These are phyloP conservation scores for Cyberlindnera nakhonratchasimensis DNA, from an alignment of 805 yeast genomes.

Conservation along the genomic window DNA sequence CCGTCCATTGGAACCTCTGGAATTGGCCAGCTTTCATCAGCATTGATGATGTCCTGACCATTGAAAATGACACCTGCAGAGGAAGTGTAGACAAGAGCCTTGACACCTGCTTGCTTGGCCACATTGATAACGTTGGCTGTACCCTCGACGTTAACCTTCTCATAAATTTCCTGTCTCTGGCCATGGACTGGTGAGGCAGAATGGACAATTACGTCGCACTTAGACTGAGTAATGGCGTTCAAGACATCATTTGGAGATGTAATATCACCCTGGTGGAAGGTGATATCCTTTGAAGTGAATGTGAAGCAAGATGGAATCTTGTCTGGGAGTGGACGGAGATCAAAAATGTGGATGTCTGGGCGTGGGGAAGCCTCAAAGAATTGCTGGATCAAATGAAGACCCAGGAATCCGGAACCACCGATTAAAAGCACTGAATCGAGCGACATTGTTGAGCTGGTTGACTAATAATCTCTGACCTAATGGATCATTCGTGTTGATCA, in stretches of 20 bases:
- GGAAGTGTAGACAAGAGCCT: slow-evolving; percentile 87
- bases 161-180: slow-evolving; percentile 72
- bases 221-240: slow-evolving; percentile 52
- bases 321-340: slow-evolving; percentile 83
- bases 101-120: slow-evolving; percentile 46
- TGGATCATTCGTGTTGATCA: no score
- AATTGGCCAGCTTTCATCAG: slow-evolving; percentile 91
- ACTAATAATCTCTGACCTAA: no score
- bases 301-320: slow-evolving; percentile 67
- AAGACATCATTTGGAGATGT: slow-evolving; percentile 69
- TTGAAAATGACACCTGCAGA: slow-evolving; percentile 97
- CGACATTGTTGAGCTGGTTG: slow-evolving; percentile 9
- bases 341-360: slow-evolving; percentile 82
- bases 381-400: slow-evolving; percentile 85
- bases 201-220: slow-evolving; percentile 81
- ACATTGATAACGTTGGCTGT: slow-evolving; percentile 70
- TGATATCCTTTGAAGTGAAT: slow-evolving; percentile 57
- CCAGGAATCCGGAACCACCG: slow-evolving; percentile 97
- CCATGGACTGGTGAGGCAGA: slow-evolving; percentile 98
- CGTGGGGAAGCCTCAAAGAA: slow-evolving; percentile 62
- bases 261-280: slow-evolving; percentile 76
- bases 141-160: slow-evolving; percentile 88
- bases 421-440: slow-evolving; percentile 59
- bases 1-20: slow-evolving; percentile 94
- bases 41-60: slow-evolving; percentile 90